A percentile compares a stretch with the other conserved stretches of the same genome.
phyloP scores from a whole-genome alignment of 176 grass and related monocot species.

The Aegilops longissima region DNA sequence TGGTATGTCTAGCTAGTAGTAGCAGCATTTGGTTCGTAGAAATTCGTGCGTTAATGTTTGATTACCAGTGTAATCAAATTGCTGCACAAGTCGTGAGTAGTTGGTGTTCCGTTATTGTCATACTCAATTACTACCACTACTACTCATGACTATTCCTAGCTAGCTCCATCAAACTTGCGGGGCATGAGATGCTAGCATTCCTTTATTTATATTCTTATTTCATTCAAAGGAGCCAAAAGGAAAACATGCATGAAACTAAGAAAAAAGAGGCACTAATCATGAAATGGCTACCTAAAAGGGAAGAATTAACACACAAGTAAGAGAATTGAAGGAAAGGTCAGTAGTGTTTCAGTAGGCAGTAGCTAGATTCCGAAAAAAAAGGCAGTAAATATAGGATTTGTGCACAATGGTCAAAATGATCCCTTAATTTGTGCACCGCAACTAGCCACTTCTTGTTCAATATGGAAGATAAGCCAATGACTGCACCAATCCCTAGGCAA shows the following conservation, averaged over 20 bases:
- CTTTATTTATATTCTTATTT: neutral
- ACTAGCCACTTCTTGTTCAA: neutral
- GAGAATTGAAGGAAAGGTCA: too few species aligned
- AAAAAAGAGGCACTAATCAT: neutral
- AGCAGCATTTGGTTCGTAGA: too few species aligned
- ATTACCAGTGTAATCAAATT: too few species aligned
- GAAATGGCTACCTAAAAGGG: neutral
- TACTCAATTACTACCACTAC: neutral
- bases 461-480: neutral
- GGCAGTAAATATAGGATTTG: too few species aligned
- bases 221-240: neutral
- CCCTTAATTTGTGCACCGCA: neutral
- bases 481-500: neutral
- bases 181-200: neutral
- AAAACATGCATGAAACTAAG: neutral
- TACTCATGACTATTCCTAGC: neutral
- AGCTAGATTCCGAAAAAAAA: too few species aligned
- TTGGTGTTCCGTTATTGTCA: conserved; percentile 32
- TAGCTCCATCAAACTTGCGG: neutral
- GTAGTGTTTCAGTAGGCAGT: too few species aligned
- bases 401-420: neutral
- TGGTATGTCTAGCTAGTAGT: too few species aligned
- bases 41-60: too few species aligned
- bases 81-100: too few species aligned
- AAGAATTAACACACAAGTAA: neutral